Evolutionary conservation across 2,329 filamentous ascomycete species (phyloP).

Genomic region (Ceratocystis destructans): DNA sequence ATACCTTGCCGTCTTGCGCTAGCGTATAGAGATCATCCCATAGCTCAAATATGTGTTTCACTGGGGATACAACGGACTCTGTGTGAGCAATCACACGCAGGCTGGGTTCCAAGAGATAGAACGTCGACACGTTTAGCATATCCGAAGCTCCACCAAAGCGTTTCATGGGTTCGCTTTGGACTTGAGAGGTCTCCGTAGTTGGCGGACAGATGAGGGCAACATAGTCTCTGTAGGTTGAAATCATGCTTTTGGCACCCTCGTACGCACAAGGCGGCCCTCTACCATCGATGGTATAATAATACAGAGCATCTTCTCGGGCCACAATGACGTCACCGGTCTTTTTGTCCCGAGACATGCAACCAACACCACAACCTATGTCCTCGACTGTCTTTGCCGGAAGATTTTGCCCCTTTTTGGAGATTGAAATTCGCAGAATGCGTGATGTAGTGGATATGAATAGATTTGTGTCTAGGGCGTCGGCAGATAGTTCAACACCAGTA

Average conservation of each 20-base stretch:
- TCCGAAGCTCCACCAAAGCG: slow-evolving; percentile 64
- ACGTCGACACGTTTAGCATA: slow-evolving; percentile 73
- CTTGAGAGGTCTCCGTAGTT: slow-evolving; percentile 21
- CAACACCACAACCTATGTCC: slow-evolving; percentile 78
- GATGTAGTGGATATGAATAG: slow-evolving; percentile 87
- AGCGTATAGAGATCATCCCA: slow-evolving; percentile 91
- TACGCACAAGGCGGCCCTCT: slow-evolving; percentile 81
- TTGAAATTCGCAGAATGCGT: slow-evolving; percentile 70
- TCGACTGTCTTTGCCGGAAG: slow-evolving; percentile 79
- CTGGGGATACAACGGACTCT: slow-evolving; percentile 67
- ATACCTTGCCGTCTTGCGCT: slow-evolving; percentile 79
- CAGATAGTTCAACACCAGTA: slow-evolving; percentile 64
- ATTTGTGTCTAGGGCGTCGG: slow-evolving; percentile 46
- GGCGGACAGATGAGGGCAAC: slow-evolving; percentile 74
- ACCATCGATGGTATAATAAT: slow-evolving; percentile 77
- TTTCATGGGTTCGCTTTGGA: slow-evolving; percentile 26
- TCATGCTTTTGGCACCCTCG: slow-evolving; percentile 74
- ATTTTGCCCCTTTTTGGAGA: slow-evolving; percentile 79
- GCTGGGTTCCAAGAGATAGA: slow-evolving; percentile 84
- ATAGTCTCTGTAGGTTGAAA: slow-evolving; percentile 72
- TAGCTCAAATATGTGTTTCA: slow-evolving; percentile 66
- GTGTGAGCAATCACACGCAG: slow-evolving; percentile 81
- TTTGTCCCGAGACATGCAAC: slow-evolving; percentile 82
- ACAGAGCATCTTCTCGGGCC: slow-evolving; percentile 89
- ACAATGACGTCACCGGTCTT: slow-evolving; percentile 74